These are phyloP conservation scores for Silybum marianum DNA, from an alignment of 129 eudicot species.

Conservation along the genomic window DNA sequence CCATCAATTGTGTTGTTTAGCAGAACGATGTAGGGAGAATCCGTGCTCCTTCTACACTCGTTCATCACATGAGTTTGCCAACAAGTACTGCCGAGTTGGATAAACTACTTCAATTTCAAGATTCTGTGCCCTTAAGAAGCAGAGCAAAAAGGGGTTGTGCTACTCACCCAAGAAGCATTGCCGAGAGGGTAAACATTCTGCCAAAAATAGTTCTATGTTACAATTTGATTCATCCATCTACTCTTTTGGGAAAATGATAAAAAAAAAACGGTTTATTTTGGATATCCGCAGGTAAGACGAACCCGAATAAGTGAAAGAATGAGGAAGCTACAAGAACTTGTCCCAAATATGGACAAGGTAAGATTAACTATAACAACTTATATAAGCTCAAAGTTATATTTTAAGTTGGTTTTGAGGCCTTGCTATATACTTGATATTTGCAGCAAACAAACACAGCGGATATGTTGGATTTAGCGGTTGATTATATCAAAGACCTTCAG, in stretches of 20 bases:
- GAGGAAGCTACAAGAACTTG: slow-evolving; percentile 97
- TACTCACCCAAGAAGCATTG: slow-evolving; percentile 97
- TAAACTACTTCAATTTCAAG: slow-evolving; percentile 52
- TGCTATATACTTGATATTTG: slow-evolving; percentile 9
- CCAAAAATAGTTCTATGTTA: background rate
- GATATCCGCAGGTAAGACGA: slow-evolving; percentile 74
- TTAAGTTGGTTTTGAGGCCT: background rate
- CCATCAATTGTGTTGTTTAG: slow-evolving; percentile 1
- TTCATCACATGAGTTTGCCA: slow-evolving; percentile 88
- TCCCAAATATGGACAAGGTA: slow-evolving; percentile 98
- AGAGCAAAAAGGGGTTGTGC: slow-evolving; percentile 96
- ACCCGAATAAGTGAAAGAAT: slow-evolving; percentile 89
- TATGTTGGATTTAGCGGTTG: slow-evolving; percentile 97
- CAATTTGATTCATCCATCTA: background rate
- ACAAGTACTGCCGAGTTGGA: slow-evolving; percentile 63
- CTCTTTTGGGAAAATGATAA: background rate
- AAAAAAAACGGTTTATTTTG: background rate
- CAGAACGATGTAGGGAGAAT: slow-evolving; percentile 53
- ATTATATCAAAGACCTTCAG: slow-evolving; percentile 94
- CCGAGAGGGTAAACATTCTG: slow-evolving; percentile 71
- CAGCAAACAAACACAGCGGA: slow-evolving; percentile 99
- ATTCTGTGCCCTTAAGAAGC: slow-evolving; percentile 63
- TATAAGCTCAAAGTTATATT: background rate
- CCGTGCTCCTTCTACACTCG: slow-evolving; percentile 50
- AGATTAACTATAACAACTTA: background rate